Percentiles rank a stretch among this genome's conserved stretches.
These are phyloP conservation scores for Alternaria panax DNA, from an alignment of 2,329 filamentous ascomycete species.

Conservation along the genomic window DNA sequence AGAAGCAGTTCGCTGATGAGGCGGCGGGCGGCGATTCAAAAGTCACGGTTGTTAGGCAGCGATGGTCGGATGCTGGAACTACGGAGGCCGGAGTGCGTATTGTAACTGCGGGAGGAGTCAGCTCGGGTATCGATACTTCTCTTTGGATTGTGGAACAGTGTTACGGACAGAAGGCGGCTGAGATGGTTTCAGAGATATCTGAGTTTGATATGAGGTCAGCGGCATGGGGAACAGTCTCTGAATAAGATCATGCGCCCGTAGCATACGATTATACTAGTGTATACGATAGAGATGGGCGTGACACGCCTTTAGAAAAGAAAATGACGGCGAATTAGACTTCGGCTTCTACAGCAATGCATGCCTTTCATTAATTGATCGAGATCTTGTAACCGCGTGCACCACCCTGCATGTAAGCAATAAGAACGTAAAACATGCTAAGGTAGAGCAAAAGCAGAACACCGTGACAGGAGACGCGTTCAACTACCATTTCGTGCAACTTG, in stretches of 20 bases:
- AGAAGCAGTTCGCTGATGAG: constrained; percentile 39
- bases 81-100: constrained; percentile 43
- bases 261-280: background rate
- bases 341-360: background rate
- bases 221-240: constrained; percentile 6
- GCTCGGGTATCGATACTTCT: constrained; percentile 42
- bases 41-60: constrained; percentile 34
- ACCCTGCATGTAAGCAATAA: background rate
- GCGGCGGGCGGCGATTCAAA: constrained; percentile 39
- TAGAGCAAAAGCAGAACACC: background rate
- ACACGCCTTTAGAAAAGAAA: background rate
- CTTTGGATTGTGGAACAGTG: constrained; percentile 39
- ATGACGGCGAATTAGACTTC: background rate
- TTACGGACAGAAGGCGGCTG: constrained; percentile 34
- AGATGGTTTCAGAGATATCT: constrained; percentile 34
- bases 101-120: constrained; percentile 47
- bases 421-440: background rate
- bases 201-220: constrained; percentile 42
- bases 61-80: constrained; percentile 44
- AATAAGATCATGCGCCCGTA: background rate
- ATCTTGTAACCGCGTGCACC: background rate
- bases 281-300: background rate
- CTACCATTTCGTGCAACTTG: background rate
- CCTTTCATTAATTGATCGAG: background rate
- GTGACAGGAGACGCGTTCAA: background rate